Conservation (phyloP, 768 basidiomycete species). For the Leccinum uliginosum region DNA sequence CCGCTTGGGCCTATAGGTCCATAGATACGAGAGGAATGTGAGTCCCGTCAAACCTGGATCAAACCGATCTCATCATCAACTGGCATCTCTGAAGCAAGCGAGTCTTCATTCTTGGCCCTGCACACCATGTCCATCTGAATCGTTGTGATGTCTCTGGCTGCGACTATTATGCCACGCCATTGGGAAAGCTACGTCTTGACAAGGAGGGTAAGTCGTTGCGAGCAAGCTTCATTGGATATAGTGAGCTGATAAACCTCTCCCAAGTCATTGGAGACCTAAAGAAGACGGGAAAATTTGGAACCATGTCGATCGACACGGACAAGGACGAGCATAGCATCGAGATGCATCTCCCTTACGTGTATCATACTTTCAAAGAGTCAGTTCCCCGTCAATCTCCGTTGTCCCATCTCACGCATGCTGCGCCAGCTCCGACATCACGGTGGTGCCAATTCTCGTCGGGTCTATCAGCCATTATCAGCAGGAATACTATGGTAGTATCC, state of each 20-base stretch:
- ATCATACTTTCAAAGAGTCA: conserved; percentile 80
- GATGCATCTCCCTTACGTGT: conserved; percentile 93
- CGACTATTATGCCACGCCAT: conserved; percentile 73
- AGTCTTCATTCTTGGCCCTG: conserved; percentile 93
- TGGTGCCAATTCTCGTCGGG: conserved; percentile 92
- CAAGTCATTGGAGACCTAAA: conserved; percentile 17
- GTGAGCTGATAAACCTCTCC: conserved; percentile 5
- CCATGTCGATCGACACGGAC: conserved; percentile 64
- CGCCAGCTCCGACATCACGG: conserved; percentile 62
- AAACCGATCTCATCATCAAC: conserved; percentile 6
- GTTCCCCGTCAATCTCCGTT: conserved; percentile 8
- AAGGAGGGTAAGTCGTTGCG: conserved; percentile 54
- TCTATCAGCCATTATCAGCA: conserved; percentile 61
- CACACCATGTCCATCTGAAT: conserved; percentile 85
- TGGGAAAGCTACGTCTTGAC: conserved; percentile 81
- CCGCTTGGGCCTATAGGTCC: conserved; percentile 94
- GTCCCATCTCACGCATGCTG: conserved; percentile 1
- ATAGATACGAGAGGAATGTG: conserved; percentile 82
- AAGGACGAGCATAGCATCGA: conserved; percentile 97
- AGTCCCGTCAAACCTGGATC: conserved; percentile 25
- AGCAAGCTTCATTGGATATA: background rate
- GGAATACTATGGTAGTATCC: conserved; percentile 55
- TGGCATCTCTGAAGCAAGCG: conserved; percentile 55
- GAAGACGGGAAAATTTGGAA: conserved; percentile 47
- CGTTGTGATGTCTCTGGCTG: conserved; percentile 87